Evolutionary conservation across 1,284 basidiomycete genomes (phyloP).

Genomic region (Malassezia restricta): DNA sequence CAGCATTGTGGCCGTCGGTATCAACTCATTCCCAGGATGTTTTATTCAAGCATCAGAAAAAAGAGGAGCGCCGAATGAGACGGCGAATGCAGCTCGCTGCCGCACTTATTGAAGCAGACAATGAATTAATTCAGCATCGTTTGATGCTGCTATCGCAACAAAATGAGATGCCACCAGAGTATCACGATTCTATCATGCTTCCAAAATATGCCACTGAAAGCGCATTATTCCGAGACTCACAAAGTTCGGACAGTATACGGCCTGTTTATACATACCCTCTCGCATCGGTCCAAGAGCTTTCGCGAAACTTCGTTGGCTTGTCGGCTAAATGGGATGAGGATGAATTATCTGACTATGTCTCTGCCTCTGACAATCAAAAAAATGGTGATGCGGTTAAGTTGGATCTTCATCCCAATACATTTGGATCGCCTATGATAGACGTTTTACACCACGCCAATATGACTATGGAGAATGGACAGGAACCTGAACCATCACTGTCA

Average conservation of each 20-base stretch:
- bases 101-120: constrained; percentile 43
- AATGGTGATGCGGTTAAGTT: not conserved
- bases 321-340: not conserved
- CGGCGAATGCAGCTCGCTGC: constrained; percentile 31
- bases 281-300: constrained; percentile 5
- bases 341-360: not conserved
- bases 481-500: not conserved
- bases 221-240: constrained; percentile 4
- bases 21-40: too few species aligned
- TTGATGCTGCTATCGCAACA: constrained; percentile 15
- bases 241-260: not conserved
- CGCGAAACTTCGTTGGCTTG: constrained; percentile 1
- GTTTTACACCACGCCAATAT: not conserved
- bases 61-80: not conserved
- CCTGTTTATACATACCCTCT: constrained; percentile 6
- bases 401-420: not conserved
- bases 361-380: not conserved
- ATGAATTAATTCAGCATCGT: constrained; percentile 29
- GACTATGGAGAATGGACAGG: not conserved
- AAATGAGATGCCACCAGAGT: not conserved
- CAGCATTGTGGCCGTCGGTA: too few species aligned
- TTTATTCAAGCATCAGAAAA: not conserved
- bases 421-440: not conserved
- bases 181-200: not conserved
- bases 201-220: constrained; percentile 4